A percentile compares a stretch with the other conserved stretches of the same genome.
Evolutionary conservation across 2,329 filamentous ascomycete species (phyloP).

Genomic region (Xylaria digitata): DNA sequence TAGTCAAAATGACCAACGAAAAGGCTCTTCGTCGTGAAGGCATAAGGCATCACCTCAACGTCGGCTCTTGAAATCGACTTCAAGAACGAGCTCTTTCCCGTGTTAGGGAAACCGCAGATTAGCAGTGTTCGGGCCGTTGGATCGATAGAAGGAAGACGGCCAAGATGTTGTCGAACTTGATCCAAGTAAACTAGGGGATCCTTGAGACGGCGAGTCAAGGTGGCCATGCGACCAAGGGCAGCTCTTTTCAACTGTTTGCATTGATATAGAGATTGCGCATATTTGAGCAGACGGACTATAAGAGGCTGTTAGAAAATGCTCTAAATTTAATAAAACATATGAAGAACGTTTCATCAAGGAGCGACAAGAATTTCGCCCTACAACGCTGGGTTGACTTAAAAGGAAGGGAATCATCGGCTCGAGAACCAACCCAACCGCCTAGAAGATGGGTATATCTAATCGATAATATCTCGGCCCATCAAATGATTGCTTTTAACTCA

Average conservation of each 20-base stretch:
- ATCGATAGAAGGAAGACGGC: conserved; percentile 97
- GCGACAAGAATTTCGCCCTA: too few relatives aligned
- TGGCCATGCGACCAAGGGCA: conserved; percentile 97
- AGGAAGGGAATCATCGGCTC: too few relatives aligned
- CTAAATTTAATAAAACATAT: not conserved
- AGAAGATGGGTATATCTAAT: too few relatives aligned
- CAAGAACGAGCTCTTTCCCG: conserved; percentile 96
- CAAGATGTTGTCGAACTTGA: conserved; percentile 95
- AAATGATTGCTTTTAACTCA: not conserved
- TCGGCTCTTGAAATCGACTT: conserved; percentile 92
- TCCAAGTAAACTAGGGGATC: conserved; percentile 96
- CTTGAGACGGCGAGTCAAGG: conserved; percentile 92
- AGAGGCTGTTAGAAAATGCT: conserved; percentile 17
- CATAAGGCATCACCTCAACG: conserved; percentile 69
- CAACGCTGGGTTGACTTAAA: too few relatives aligned
- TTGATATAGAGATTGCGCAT: conserved; percentile 96
- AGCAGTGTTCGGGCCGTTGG: conserved; percentile 95
- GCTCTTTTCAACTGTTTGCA: conserved; percentile 99
- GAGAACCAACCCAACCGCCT: too few relatives aligned
- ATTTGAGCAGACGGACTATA: conserved; percentile 87
- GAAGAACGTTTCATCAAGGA: not conserved
- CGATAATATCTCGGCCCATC: not conserved
- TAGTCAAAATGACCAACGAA: conserved; percentile 99
- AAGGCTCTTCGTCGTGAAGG: conserved; percentile 96
- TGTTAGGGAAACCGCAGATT: conserved; percentile 97